These are phyloP conservation scores for Fusarium bactridioides DNA, from an alignment of 2,329 filamentous ascomycete species.

Conservation along the genomic window DNA sequence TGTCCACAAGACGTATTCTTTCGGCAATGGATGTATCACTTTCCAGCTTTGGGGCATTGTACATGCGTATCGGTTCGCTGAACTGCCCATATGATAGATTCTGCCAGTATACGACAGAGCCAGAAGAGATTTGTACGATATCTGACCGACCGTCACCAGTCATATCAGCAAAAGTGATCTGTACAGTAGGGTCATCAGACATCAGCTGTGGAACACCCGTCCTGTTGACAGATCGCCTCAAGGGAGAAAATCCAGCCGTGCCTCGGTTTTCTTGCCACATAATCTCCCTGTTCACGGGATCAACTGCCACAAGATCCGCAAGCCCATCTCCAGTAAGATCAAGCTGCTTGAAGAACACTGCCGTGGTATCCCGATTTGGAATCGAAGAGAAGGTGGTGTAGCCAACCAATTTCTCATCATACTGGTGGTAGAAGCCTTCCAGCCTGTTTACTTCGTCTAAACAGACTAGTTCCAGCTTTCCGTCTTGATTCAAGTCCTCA, in stretches of 20 bases:
- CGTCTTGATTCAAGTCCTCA: neutral
- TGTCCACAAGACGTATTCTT: neutral
- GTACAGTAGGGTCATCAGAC: neutral
- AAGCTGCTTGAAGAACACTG: neutral
- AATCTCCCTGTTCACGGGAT: neutral
- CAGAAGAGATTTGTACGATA: neutral
- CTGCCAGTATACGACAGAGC: neutral
- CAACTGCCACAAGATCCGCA: neutral
- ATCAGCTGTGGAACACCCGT: neutral
- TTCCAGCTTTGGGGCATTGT: neutral
- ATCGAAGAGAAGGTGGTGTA: neutral
- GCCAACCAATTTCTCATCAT: neutral
- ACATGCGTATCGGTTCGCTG: neutral
- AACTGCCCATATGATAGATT: neutral
- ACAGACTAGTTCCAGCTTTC: neutral
- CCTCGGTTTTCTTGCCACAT: too few relatives aligned
- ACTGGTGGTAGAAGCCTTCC: neutral
- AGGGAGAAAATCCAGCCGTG: neutral
- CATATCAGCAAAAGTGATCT: neutral
- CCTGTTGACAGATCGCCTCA: neutral
- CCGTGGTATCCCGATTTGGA: neutral
- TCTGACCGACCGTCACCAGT: neutral
- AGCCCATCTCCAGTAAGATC: neutral
- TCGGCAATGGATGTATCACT: neutral
- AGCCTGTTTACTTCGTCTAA: neutral